Percentiles rank a stretch among this genome's conserved stretches.
These are phyloP conservation scores for Populus deltoides DNA, from an alignment of 345 rosid species.

Conservation along the genomic window DNA sequence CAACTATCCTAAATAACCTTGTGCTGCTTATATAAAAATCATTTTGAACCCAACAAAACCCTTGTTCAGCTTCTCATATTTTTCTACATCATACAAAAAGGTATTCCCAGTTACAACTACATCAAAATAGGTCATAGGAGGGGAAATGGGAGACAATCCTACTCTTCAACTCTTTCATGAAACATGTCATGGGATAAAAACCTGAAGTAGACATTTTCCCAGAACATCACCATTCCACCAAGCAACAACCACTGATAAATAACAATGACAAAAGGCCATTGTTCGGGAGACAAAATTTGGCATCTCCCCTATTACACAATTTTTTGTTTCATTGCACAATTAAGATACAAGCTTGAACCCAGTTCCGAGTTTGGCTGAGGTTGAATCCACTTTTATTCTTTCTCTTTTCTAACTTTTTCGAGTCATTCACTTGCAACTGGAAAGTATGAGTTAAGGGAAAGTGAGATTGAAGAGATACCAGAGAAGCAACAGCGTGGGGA, in stretches of 20 bases:
- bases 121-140: no score
- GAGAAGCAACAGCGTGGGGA: slow-evolving; percentile 44
- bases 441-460: slow-evolving; percentile 9
- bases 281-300: background rate
- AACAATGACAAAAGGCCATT: background rate
- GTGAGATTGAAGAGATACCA: slow-evolving; percentile 43
- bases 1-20: background rate
- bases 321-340: background rate
- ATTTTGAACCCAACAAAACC: background rate
- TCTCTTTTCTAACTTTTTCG: no score
- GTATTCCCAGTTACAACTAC: no score
- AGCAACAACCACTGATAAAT: background rate
- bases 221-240: background rate
- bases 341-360: background rate
- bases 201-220: no score
- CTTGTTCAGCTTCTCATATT: no score
- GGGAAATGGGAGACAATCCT: no score
- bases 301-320: background rate
- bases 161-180: no score
- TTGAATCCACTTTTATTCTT: no score
- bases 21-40: background rate
- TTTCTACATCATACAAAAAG: no score
- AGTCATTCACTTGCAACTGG: background rate
- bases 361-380: no score
- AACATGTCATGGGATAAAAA: no score